These are phyloP conservation scores for Volutella citrinella DNA, from an alignment of 2,329 filamentous ascomycete species.

Conservation along the genomic window DNA sequence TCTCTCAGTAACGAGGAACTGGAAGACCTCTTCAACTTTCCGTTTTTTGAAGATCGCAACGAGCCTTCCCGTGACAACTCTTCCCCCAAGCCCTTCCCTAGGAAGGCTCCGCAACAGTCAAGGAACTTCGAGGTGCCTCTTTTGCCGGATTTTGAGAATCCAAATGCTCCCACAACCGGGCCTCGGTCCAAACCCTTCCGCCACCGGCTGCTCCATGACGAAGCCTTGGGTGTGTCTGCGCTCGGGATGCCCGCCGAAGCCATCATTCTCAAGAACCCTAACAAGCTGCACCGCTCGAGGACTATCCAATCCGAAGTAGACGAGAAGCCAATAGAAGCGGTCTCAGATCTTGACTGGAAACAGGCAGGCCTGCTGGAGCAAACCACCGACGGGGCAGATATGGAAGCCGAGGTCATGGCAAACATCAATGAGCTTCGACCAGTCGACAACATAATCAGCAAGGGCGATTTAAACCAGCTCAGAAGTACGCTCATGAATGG, in stretches of 20 bases:
- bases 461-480: too few species aligned
- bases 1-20: too few species aligned
- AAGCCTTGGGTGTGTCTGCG: constrained; percentile 29
- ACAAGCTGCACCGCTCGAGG: constrained; percentile 22
- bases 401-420: constrained; percentile 39
- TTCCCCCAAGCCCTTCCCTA: too few species aligned
- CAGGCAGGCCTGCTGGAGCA: too few species aligned
- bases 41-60: too few species aligned
- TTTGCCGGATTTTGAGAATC: constrained; percentile 5
- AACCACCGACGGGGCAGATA: too few species aligned
- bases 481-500: too few species aligned
- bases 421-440: constrained; percentile 51
- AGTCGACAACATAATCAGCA: constrained; percentile 30
- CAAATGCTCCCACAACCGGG: neutral
- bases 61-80: too few species aligned
- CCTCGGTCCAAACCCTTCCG: too few species aligned
- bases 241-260: constrained; percentile 39
- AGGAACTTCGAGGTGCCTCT: constrained; percentile 3
- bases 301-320: constrained; percentile 15
- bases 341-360: constrained; percentile 28
- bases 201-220: constrained; percentile 26
- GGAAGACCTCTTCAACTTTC: too few species aligned
- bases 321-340: constrained; percentile 10
- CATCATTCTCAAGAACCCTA: constrained; percentile 44
- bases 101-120: too few species aligned